These are phyloP conservation scores for Amauroascus verrucosus DNA, from an alignment of 2,329 filamentous ascomycete species.

Conservation along the genomic window DNA sequence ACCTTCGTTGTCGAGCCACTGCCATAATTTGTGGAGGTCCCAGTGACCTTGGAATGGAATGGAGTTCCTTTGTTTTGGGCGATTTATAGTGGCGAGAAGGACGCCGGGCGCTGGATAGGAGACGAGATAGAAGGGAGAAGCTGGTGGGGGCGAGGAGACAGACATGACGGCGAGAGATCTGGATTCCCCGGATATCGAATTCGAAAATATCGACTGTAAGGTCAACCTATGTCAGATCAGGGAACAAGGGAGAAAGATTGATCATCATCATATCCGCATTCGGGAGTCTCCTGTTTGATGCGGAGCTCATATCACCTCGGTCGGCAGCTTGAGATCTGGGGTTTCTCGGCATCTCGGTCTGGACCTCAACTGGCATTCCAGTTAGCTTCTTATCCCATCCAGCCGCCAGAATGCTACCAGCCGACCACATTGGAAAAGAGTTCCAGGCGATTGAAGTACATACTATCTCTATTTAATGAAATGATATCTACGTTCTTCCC, in stretches of 20 bases:
- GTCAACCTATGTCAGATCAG: neutral
- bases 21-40: slow-evolving; percentile 31
- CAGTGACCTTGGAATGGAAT: slow-evolving; percentile 32
- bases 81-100: slow-evolving; percentile 38
- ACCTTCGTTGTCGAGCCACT: slow-evolving; percentile 36
- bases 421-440: too few relatives aligned
- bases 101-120: slow-evolving; percentile 34
- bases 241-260: neutral
- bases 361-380: neutral
- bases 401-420: too few relatives aligned
- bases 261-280: neutral
- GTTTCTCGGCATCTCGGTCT: neutral
- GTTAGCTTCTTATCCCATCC: neutral
- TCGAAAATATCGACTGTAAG: neutral
- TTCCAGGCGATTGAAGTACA: too few relatives aligned
- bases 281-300: neutral
- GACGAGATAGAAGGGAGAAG: slow-evolving; percentile 22
- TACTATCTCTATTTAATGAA: too few relatives aligned
- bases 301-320: neutral
- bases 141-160: slow-evolving; percentile 12
- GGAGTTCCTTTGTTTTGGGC: slow-evolving; percentile 33
- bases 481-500: too few relatives aligned
- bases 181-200: neutral
- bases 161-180: slow-evolving; percentile 4
- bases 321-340: neutral